A percentile compares a stretch with the other conserved stretches of the same genome.
Conservation (phyloP, 2,329 filamentous ascomycete genomes). For the Ambrosiella beaveri region DNA sequence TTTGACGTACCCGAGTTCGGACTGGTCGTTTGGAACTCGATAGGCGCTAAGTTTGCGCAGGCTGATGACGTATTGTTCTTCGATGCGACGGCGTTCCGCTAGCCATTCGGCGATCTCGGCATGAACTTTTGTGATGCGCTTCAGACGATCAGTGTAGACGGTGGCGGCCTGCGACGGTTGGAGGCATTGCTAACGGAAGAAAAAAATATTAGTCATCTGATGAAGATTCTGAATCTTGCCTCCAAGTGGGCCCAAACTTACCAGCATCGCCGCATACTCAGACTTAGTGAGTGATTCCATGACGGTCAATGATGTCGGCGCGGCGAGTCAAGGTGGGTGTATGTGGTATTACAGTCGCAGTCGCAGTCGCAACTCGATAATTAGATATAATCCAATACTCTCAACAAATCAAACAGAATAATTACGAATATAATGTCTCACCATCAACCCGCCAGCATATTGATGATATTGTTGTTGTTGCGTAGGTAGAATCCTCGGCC, state of each 20-base stretch:
- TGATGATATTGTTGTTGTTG: not conserved
- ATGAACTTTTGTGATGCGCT: constrained; percentile 74
- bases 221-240: not conserved
- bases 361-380: not conserved
- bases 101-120: constrained; percentile 90
- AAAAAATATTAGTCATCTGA: not conserved
- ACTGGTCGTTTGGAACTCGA: constrained; percentile 54
- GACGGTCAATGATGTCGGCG: constrained; percentile 19
- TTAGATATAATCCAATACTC: not conserved
- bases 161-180: constrained; percentile 67
- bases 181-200: constrained; percentile 47
- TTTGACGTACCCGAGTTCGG: constrained; percentile 67
- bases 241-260: constrained; percentile 29
- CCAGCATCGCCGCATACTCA: constrained; percentile 91
- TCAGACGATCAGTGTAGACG: constrained; percentile 71
- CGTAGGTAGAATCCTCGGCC: not conserved
- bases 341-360: not conserved
- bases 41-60: constrained; percentile 65
- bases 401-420: not conserved
- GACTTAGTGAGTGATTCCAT: constrained; percentile 68
- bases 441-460: constrained; percentile 1
- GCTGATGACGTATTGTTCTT: constrained; percentile 73
- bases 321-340: not conserved
- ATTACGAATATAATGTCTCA: no score
- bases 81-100: constrained; percentile 82